Evolutionary conservation across 345 rosid species (phyloP).

Genomic region (Rhizophora mangle): DNA sequence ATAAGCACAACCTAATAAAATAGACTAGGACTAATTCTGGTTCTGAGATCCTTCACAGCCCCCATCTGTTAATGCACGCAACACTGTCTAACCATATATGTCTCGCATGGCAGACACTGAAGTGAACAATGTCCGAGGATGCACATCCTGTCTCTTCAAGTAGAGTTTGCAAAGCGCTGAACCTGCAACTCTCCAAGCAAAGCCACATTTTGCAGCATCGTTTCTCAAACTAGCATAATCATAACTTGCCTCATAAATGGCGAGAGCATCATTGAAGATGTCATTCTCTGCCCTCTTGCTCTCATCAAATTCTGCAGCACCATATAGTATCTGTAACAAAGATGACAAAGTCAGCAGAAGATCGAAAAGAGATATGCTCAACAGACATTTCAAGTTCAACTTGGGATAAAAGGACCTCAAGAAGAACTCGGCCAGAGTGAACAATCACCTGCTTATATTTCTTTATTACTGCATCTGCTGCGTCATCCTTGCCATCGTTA

Average conservation of each 20-base stretch:
- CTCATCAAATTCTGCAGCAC: slow-evolving; percentile 41
- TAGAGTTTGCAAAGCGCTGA: slow-evolving; percentile 46
- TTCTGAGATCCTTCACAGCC: too few species aligned
- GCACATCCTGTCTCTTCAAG: slow-evolving; percentile 20
- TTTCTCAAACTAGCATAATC: slow-evolving; percentile 29
- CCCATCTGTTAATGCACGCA: too few species aligned
- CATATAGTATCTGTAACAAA: slow-evolving; percentile 46
- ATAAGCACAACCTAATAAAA: too few species aligned
- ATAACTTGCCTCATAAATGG: slow-evolving; percentile 48
- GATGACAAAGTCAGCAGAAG: neutral
- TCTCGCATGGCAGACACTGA: slow-evolving; percentile 41
- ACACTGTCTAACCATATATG: slow-evolving; percentile 13
- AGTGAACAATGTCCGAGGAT: slow-evolving; percentile 22
- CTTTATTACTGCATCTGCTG: slow-evolving; percentile 31
- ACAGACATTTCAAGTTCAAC: too few species aligned
- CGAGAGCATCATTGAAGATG: slow-evolving; percentile 44
- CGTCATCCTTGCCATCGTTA: slow-evolving; percentile 8
- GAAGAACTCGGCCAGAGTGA: too few species aligned
- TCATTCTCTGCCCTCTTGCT: slow-evolving; percentile 42
- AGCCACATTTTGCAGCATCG: slow-evolving; percentile 23
- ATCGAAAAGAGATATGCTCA: too few species aligned
- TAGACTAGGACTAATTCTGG: too few species aligned
- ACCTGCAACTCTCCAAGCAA: slow-evolving; percentile 82
- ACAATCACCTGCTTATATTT: slow-evolving; percentile 56
- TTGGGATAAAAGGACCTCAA: too few species aligned